phyloP scores from a whole-genome alignment of 169 alveolate genomes.

The Babesia bovis region DNA sequence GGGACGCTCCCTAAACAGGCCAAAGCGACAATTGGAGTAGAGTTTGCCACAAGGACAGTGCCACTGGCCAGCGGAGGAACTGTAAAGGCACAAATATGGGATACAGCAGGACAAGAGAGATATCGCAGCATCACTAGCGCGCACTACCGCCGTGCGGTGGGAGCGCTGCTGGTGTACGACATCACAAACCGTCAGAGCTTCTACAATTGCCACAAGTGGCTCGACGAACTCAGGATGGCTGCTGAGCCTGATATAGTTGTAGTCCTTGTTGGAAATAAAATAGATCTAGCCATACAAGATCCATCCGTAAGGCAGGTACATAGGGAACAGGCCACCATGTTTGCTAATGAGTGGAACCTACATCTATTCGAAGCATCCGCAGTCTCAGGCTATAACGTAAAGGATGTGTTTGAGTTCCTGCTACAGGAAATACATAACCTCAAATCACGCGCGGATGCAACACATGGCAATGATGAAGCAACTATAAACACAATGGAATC shows the following conservation, averaged over 20 bases:
- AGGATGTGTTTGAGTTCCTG: constrained; percentile 93
- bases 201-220: constrained; percentile 88
- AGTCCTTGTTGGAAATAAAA: constrained; percentile 97
- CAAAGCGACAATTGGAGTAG: constrained; percentile 98
- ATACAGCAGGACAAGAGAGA: constrained; percentile 95
- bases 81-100: constrained; percentile 87
- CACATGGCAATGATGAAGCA: constrained; percentile 37
- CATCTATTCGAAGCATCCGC: constrained; percentile 96
- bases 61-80: constrained; percentile 94
- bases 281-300: constrained; percentile 92
- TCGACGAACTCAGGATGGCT: constrained; percentile 94
- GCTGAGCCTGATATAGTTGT: constrained; percentile 98
- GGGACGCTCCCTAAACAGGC: constrained; percentile 94
- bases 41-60: constrained; percentile 96
- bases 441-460: constrained; percentile 53
- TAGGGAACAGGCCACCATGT: constrained; percentile 82
- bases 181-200: constrained; percentile 89
- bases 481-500: constrained; percentile 31
- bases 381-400: constrained; percentile 92
- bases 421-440: constrained; percentile 85
- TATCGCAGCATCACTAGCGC: constrained; percentile 93
- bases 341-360: constrained; percentile 88
- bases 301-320: constrained; percentile 89
- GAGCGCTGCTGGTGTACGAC: constrained; percentile 94
- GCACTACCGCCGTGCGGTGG: constrained; percentile 94